Conservation (phyloP, 2,329 filamentous ascomycete species). For the Helminthosporium solani region DNA sequence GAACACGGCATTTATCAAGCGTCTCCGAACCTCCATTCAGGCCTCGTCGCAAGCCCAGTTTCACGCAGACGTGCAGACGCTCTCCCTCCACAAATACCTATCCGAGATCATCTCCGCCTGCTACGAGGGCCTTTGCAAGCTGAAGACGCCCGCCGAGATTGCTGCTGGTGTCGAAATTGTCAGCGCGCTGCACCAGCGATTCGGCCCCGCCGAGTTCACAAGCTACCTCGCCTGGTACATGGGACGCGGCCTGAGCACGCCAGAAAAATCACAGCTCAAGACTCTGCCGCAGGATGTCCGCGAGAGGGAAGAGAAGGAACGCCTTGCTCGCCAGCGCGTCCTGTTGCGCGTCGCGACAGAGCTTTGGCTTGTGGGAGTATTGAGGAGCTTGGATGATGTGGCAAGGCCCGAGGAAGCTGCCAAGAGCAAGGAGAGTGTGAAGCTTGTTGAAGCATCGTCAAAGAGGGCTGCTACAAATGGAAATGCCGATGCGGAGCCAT, state of each 20-base stretch:
- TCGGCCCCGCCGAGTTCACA: conserved; percentile 87
- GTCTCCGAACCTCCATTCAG: conserved; percentile 85
- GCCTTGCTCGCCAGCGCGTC: conserved; percentile 79
- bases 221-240: conserved; percentile 89
- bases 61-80: conserved; percentile 81
- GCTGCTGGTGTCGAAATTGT: conserved; percentile 89
- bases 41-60: conserved; percentile 78
- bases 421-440: conserved; percentile 59
- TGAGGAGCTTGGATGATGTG: conserved; percentile 76
- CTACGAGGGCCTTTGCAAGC: conserved; percentile 88
- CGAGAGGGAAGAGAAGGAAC: conserved; percentile 95
- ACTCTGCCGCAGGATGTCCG: conserved; percentile 74
- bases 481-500: conserved; percentile 77
- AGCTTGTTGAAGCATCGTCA: conserved; percentile 55
- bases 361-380: conserved; percentile 87
- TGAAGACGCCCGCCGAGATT: conserved; percentile 90
- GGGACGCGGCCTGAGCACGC: conserved; percentile 85
- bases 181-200: conserved; percentile 92
- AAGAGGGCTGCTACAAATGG: conserved; percentile 65
- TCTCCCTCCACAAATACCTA: conserved; percentile 93
- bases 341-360: conserved; percentile 90
- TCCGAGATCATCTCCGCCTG: conserved; percentile 96
- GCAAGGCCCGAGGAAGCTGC: conserved; percentile 64
- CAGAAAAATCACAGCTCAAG: conserved; percentile 83
- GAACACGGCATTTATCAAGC: conserved; percentile 97